A percentile compares a stretch with the other conserved stretches of the same genome.
Conservation (phyloP, 805 yeast genomes). For the Metschnikowia similis region DNA sequence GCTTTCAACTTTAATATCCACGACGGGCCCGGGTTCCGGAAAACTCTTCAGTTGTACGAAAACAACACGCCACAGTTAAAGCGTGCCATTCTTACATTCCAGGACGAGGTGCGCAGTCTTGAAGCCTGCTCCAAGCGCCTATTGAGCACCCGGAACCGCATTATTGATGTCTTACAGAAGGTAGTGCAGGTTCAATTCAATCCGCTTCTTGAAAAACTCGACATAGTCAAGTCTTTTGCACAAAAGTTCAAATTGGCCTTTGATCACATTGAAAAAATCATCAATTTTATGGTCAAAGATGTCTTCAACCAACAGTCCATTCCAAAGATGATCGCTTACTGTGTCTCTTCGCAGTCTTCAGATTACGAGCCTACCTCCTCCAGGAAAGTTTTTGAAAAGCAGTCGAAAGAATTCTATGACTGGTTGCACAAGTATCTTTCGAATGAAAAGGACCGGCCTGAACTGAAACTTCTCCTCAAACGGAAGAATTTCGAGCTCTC, state of each 20-base stretch:
- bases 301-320: constrained; percentile 28
- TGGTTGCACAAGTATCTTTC: constrained; percentile 43
- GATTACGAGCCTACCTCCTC: constrained; percentile 22
- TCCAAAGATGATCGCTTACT: constrained; percentile 22
- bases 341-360: constrained; percentile 7
- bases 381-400: constrained; percentile 35
- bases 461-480: constrained; percentile 33
- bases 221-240: constrained; percentile 25
- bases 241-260: constrained; percentile 22
- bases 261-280: constrained; percentile 30
- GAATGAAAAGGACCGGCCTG: constrained; percentile 42
- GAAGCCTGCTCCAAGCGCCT: constrained; percentile 26
- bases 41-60: constrained; percentile 29
- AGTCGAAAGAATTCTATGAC: constrained; percentile 39
- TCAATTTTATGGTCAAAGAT: constrained; percentile 24
- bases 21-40: constrained; percentile 44
- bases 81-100: constrained; percentile 19
- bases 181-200: constrained; percentile 24
- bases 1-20: constrained; percentile 34
- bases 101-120: constrained; percentile 30
- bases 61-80: constrained; percentile 25
- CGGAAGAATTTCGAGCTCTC: constrained; percentile 39
- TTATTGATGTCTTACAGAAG: constrained; percentile 22
- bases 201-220: constrained; percentile 20
- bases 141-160: constrained; percentile 13